phyloP scores from a whole-genome alignment of 2,329 filamentous ascomycete species.

The Penicillium sp. region DNA sequence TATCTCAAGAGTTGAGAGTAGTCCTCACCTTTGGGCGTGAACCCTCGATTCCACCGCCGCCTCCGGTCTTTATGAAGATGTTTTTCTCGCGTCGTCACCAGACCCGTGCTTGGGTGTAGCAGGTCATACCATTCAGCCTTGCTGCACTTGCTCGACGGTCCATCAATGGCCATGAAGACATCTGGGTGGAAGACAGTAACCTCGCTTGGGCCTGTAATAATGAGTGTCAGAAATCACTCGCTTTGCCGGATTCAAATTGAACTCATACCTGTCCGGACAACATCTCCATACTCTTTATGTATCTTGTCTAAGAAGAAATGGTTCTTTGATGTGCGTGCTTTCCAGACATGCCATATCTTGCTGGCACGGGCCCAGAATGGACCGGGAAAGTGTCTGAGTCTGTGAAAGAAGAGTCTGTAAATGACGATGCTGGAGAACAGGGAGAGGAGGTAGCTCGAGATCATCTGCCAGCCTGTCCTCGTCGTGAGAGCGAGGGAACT shows the following conservation, averaged over 20 bases:
- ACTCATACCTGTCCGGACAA: conserved; percentile 39
- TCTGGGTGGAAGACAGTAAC: conserved; percentile 27
- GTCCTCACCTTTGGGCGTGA: conserved; percentile 1
- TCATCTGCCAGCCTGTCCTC: not conserved
- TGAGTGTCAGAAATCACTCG: not conserved
- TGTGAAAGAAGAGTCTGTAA: conserved; percentile 50
- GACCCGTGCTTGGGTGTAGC: conserved; percentile 18
- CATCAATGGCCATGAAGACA: conserved; percentile 25
- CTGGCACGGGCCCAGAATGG: conserved; percentile 42
- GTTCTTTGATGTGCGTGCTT: conserved; percentile 34
- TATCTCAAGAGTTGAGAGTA: not conserved
- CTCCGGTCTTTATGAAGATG: conserved; percentile 1
- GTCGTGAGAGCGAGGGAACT: not conserved
- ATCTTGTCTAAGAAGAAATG: conserved; percentile 35
- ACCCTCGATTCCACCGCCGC: conserved; percentile 6
- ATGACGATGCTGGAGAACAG: conserved; percentile 40
- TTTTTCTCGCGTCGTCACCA: conserved; percentile 20
- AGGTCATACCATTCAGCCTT: conserved; percentile 30
- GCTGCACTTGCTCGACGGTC: conserved; percentile 16
- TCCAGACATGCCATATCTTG: conserved; percentile 44
- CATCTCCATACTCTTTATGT: conserved; percentile 39
- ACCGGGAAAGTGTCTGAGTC: conserved; percentile 44
- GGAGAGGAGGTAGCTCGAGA: conserved; percentile 14
- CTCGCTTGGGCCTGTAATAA: conserved; percentile 18
- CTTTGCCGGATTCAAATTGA: not conserved